Conservation (phyloP, 345 rosid genomes). For the Acer yangbiense region DNA sequence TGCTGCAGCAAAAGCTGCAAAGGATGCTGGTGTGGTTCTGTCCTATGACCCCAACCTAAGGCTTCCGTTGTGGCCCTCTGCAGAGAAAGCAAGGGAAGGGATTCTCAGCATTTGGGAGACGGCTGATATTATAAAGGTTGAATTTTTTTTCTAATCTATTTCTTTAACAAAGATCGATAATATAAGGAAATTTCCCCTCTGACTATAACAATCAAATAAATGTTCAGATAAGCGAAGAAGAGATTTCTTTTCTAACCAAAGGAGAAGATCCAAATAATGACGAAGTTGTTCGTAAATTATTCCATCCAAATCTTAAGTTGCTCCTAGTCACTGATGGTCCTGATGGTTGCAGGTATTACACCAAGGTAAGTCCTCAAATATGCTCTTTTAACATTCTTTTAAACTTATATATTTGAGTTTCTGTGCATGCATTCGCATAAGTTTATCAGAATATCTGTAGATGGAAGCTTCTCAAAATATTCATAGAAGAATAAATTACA, state of each 20-base stretch:
- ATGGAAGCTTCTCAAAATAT: not conserved
- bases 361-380: conserved; percentile 55
- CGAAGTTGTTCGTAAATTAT: conserved; percentile 66
- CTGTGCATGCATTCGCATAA: not conserved
- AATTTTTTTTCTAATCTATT: not conserved
- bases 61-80: conserved; percentile 93
- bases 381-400: not conserved
- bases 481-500: not conserved
- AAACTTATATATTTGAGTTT: not conserved
- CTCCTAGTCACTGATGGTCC: conserved; percentile 92
- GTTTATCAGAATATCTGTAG: not conserved
- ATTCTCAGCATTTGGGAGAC: conserved; percentile 84
- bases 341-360: conserved; percentile 88
- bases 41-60: conserved; percentile 94
- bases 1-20: conserved; percentile 91
- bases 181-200: not conserved
- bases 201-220: conserved; percentile 9
- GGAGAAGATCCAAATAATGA: conserved; percentile 97
- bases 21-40: conserved; percentile 83
- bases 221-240: conserved; percentile 87
- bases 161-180: not conserved
- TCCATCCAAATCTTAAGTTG: conserved; percentile 76
- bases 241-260: conserved; percentile 73
- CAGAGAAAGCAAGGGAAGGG: conserved; percentile 82
- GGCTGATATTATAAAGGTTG: conserved; percentile 86